A percentile compares a stretch with the other conserved stretches of the same genome.
Conservation (phyloP, 495 filamentous ascomycete genomes). For the Filosporella fistucella region DNA sequence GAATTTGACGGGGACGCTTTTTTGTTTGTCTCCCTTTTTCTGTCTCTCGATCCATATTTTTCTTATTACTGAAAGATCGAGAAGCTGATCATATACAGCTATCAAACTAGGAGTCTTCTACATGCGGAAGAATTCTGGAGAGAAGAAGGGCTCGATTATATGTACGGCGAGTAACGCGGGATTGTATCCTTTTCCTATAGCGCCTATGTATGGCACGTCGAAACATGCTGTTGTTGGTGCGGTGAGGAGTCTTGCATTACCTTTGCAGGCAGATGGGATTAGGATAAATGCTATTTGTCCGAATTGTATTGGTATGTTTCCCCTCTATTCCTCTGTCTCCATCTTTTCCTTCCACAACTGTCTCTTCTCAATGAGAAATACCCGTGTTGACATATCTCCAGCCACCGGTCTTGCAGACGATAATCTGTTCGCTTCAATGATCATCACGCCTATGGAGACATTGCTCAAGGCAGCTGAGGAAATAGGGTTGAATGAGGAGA, state of each 20-base stretch:
- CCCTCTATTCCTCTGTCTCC: not conserved
- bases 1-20: constrained; percentile 36
- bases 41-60: constrained; percentile 1
- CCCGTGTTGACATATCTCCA: no score
- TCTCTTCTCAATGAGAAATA: not conserved
- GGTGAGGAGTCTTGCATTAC: constrained; percentile 39
- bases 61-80: not conserved
- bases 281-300: constrained; percentile 51
- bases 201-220: constrained; percentile 47
- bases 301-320: constrained; percentile 39
- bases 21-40: no score
- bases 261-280: constrained; percentile 37
- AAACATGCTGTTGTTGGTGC: constrained; percentile 48
- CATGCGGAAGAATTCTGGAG: constrained; percentile 38
- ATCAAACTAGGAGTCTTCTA: constrained; percentile 48
- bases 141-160: constrained; percentile 41
- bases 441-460: constrained; percentile 48
- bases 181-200: constrained; percentile 50
- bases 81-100: no score
- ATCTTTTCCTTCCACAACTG: not conserved
- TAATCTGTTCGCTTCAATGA: constrained; percentile 45
- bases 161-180: constrained; percentile 56
- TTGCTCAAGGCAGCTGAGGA: constrained; percentile 37
- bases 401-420: constrained; percentile 44
- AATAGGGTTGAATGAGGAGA: constrained; percentile 33